phyloP scores from a whole-genome alignment of 2,329 filamentous ascomycete genomes.

The Sporothrix mexicana region DNA sequence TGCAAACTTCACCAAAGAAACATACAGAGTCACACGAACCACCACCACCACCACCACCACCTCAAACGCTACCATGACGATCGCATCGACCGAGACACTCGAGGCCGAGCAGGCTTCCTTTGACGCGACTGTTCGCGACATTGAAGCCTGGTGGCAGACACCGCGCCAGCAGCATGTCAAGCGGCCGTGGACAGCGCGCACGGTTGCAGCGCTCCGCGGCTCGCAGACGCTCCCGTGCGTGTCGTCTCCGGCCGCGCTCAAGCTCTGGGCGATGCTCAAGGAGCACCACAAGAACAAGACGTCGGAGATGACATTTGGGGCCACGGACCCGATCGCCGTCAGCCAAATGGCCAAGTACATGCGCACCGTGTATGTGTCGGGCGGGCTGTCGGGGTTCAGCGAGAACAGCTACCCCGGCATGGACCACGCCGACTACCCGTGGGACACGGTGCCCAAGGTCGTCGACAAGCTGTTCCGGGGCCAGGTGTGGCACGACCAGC shows the following conservation, averaged over 20 bases:
- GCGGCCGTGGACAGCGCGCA: conserved; percentile 24
- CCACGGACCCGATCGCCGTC: conserved; percentile 46
- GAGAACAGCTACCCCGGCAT: conserved; percentile 48
- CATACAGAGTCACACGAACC: background rate
- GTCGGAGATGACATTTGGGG: conserved; percentile 48
- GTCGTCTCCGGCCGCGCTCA: conserved; percentile 35
- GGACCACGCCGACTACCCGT: conserved; percentile 52
- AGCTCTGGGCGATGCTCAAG: conserved; percentile 48
- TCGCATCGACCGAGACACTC: conserved; percentile 14
- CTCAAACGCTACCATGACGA: conserved; percentile 8
- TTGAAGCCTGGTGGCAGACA: conserved; percentile 27
- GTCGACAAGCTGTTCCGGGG: conserved; percentile 50
- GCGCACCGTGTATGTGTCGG: conserved; percentile 50
- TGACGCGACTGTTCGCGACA: conserved; percentile 18
- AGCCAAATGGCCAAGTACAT: conserved; percentile 48
- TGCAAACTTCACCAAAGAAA: background rate
- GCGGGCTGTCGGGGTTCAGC: conserved; percentile 49
- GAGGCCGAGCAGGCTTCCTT: conserved; percentile 28
- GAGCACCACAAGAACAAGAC: conserved; percentile 46
- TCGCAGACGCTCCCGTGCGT: conserved; percentile 22
- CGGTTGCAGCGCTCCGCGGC: conserved; percentile 20
- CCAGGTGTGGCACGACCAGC: conserved; percentile 50
- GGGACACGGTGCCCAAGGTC: conserved; percentile 50
- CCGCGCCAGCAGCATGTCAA: conserved; percentile 26
- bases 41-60: background rate